A percentile compares a stretch with the other conserved stretches of the same genome.
Evolutionary conservation across 1,284 basidiomycete genomes (phyloP).

Genomic region (Xanthoconium separans): DNA sequence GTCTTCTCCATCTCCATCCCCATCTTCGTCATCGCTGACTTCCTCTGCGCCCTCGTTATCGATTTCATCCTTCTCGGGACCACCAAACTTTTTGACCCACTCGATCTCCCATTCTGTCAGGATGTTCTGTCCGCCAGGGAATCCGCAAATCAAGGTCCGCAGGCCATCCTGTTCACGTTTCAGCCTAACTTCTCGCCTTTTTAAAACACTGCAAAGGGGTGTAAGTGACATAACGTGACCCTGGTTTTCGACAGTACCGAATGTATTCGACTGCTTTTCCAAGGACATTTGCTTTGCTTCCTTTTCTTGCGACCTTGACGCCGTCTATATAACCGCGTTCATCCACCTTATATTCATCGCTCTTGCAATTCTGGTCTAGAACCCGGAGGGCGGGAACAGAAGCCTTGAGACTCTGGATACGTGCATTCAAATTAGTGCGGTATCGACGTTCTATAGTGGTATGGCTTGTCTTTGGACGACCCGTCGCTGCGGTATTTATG

Average conservation of each 20-base stretch:
- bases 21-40: slow-evolving; percentile 55
- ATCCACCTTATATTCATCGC: slow-evolving; percentile 56
- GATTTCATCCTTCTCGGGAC: slow-evolving; percentile 71
- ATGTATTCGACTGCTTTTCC: slow-evolving; percentile 85
- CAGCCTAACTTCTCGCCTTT: slow-evolving; percentile 69
- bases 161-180: slow-evolving; percentile 71
- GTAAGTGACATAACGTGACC: slow-evolving; percentile 1
- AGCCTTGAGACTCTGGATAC: slow-evolving; percentile 79
- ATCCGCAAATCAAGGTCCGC: slow-evolving; percentile 60
- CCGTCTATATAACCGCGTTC: slow-evolving; percentile 78
- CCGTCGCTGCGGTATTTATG: slow-evolving; percentile 29
- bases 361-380: slow-evolving; percentile 56
- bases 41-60: slow-evolving; percentile 42
- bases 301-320: slow-evolving; percentile 80
- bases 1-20: slow-evolving; percentile 54
- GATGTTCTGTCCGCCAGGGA: slow-evolving; percentile 69
- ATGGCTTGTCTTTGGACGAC: slow-evolving; percentile 81
- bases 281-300: slow-evolving; percentile 80
- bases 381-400: slow-evolving; percentile 82
- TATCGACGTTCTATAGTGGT: slow-evolving; percentile 91
- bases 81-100: slow-evolving; percentile 70
- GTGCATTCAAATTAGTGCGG: slow-evolving; percentile 87
- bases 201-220: slow-evolving; percentile 53
- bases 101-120: slow-evolving; percentile 72
- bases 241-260: slow-evolving; percentile 32